These are phyloP conservation scores for Cladophialophora exuberans DNA, from an alignment of 2,329 filamentous ascomycete genomes.

Conservation along the genomic window DNA sequence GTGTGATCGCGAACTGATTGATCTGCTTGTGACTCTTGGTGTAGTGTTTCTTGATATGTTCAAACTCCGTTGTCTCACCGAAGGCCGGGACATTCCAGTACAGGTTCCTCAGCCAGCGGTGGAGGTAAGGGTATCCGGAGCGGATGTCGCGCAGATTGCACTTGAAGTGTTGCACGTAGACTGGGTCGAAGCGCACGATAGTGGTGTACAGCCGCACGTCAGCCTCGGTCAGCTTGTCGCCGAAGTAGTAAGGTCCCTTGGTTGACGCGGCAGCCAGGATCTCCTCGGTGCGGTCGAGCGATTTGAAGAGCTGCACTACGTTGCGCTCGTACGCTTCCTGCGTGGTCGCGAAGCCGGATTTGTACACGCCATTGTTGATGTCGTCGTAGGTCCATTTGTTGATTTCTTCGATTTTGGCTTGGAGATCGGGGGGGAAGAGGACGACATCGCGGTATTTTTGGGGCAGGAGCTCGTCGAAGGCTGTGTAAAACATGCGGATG, in stretches of 20 bases:
- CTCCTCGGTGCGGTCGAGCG: conserved; percentile 74
- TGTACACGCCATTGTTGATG: conserved; percentile 57
- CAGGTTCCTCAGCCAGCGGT: conserved; percentile 78
- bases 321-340: conserved; percentile 81
- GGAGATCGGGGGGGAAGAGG: conserved; percentile 69
- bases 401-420: conserved; percentile 70
- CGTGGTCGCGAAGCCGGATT: conserved; percentile 78
- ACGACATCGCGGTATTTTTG: conserved; percentile 61
- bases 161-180: conserved; percentile 82
- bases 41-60: conserved; percentile 89
- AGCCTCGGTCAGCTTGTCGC: conserved; percentile 74
- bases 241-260: conserved; percentile 71
- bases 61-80: conserved; percentile 80
- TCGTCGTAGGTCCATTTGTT: conserved; percentile 79
- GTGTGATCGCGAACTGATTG: conserved; percentile 73
- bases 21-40: conserved; percentile 69
- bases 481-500: conserved; percentile 82
- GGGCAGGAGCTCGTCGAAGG: conserved; percentile 74
- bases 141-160: conserved; percentile 86
- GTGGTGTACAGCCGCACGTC: conserved; percentile 78
- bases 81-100: conserved; percentile 86
- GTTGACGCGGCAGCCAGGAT: conserved; percentile 58
- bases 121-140: conserved; percentile 77
- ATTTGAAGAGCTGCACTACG: conserved; percentile 71
- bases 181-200: conserved; percentile 71